Conservation (phyloP, 1,284 basidiomycete genomes). For the Macrocystidia cucumis region DNA sequence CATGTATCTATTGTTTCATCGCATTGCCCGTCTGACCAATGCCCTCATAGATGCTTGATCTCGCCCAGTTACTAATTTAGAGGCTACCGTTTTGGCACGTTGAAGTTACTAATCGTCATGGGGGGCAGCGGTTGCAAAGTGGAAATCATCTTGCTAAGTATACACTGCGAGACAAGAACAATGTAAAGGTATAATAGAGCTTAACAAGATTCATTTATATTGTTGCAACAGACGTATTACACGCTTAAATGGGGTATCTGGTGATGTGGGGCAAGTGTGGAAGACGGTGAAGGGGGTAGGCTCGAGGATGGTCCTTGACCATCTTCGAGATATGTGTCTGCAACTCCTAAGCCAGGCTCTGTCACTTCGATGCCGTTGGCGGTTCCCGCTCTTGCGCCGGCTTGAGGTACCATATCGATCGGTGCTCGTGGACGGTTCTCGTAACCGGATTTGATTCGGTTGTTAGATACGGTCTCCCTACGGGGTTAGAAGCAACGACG, state of each 20-base stretch:
- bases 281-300: slow-evolving; percentile 15
- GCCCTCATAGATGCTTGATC: slow-evolving; percentile 8
- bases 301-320: slow-evolving; percentile 21
- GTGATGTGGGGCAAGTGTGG: slow-evolving; percentile 22
- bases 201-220: too few species aligned
- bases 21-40: too few species aligned
- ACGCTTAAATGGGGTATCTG: slow-evolving; percentile 34
- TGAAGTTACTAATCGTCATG: not conserved
- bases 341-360: slow-evolving; percentile 36
- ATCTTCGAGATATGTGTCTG: slow-evolving; percentile 38
- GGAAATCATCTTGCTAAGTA: too few species aligned
- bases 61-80: too few species aligned
- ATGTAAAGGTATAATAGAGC: slow-evolving; percentile 7
- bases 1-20: too few species aligned
- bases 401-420: slow-evolving; percentile 61
- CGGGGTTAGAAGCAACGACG: too few species aligned
- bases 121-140: slow-evolving; percentile 4
- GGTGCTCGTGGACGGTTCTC: slow-evolving; percentile 42
- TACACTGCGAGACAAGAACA: too few species aligned
- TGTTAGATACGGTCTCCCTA: slow-evolving; percentile 68
- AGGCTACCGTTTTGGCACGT: too few species aligned
- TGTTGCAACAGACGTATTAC: slow-evolving; percentile 16
- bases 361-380: slow-evolving; percentile 60
- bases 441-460: slow-evolving; percentile 65
- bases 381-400: slow-evolving; percentile 55